Evolutionary conservation across 768 basidiomycete genomes (phyloP).

Genomic region (Rhodocollybia butyracea): DNA sequence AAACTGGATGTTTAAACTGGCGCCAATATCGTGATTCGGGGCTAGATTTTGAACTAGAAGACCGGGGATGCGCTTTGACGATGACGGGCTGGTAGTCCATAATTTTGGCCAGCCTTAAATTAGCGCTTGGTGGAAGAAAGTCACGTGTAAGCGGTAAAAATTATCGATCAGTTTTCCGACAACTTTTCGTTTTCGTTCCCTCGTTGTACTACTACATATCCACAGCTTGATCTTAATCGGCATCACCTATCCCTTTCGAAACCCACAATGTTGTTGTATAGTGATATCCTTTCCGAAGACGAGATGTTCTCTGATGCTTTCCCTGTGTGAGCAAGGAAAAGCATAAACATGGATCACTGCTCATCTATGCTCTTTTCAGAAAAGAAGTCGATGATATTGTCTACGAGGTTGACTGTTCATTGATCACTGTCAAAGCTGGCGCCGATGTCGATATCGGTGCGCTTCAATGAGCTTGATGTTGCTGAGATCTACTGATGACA

Average conservation of each 20-base stretch:
- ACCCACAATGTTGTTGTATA: conserved; percentile 67
- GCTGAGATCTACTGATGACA: neutral
- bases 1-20: conserved; percentile 85
- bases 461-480: conserved; percentile 14
- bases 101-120: neutral
- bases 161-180: conserved; percentile 26
- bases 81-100: conserved; percentile 82
- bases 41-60: conserved; percentile 54
- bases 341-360: neutral
- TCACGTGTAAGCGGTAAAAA: neutral
- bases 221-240: conserved; percentile 15
- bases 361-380: conserved; percentile 34
- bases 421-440: conserved; percentile 69
- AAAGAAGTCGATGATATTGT: conserved; percentile 76
- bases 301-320: conserved; percentile 97
- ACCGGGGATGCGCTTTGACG: conserved; percentile 56
- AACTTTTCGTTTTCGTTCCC: conserved; percentile 12
- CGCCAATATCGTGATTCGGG: conserved; percentile 85
- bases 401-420: conserved; percentile 82
- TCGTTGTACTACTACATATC: conserved; percentile 9
- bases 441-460: conserved; percentile 86
- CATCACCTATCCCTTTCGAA: conserved; percentile 9
- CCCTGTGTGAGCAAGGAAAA: conserved; percentile 77
- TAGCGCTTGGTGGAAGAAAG: neutral
- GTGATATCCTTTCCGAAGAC: conserved; percentile 70